Evolutionary conservation across 768 basidiomycete genomes (phyloP), one percentile per base, ranked within the genome.

Genomic region (Termitomyces sp.): DNA sequence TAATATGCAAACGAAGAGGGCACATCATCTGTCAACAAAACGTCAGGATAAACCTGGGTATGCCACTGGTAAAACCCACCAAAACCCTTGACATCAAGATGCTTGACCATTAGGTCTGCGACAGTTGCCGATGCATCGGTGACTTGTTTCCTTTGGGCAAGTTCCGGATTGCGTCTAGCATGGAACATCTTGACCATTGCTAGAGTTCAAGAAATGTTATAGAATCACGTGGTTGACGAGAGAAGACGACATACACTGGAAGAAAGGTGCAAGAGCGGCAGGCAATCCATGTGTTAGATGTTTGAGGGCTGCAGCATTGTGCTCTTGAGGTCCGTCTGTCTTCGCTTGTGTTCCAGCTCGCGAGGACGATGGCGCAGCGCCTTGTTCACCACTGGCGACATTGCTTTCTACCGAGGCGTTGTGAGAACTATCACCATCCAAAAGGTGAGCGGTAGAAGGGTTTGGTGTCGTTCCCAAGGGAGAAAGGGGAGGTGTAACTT

Each of bases 121-220:
- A 99, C 68, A 16, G 83, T 71, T 45, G 77, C 72, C 0, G 92
- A 87, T 2, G 91, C 83, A 20, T 83, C 81, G 16, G 76, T 64
- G 13, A 94, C 89, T 63, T 91, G 89, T 64, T 88, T 86, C 68
- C 82, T 88, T 66, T 95, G 93, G 15, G 76, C 62, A 3, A 79
- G 56, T 62, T 96, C 94, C 10, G 84, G 81, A 63, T 84, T 91
- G 18, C 93, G 83, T 56, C 91, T 78, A 12, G 84, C 84, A 64
- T 91, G 85, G 69, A 95, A 89, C 68, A 95, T 78, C 71, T 94
- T 92, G 56, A 92, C 86, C 63, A 92, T 83, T 13, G 93, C 92
- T 94, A 50, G 20, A 29, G 22, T 50, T 33, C 9, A 36, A 22
- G 23, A 1, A n/a, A 46, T 53, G n/a, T n/a, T n/a, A 1, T 51